A percentile compares a stretch with the other conserved stretches of the same genome.
Evolutionary conservation across 1,139 yeast species (phyloP).

Genomic region (Taphrina populina): DNA sequence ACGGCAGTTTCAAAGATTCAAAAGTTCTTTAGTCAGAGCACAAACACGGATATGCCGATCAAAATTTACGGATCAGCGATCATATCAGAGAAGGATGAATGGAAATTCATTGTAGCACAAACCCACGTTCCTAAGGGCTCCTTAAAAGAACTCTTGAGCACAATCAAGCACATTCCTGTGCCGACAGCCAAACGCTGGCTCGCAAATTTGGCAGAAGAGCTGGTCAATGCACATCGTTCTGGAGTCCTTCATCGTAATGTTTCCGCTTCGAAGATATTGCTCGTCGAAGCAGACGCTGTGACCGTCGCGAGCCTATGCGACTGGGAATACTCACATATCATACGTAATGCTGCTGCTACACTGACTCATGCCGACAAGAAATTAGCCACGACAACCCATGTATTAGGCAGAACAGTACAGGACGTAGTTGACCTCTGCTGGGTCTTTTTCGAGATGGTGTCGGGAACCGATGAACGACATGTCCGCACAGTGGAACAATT

Average conservation of each 20-base stretch:
- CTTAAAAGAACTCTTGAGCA: constrained; percentile 64
- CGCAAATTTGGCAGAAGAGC: constrained; percentile 76
- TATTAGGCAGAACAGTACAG: constrained; percentile 40
- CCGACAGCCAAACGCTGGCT: constrained; percentile 85
- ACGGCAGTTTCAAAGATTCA: not conserved
- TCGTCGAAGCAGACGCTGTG: constrained; percentile 50
- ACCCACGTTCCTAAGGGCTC: constrained; percentile 63
- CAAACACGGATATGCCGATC: not conserved
- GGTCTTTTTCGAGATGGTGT: constrained; percentile 66
- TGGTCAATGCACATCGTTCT: constrained; percentile 76
- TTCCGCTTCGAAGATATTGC: constrained; percentile 59
- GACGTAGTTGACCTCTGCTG: constrained; percentile 95
- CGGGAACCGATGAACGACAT: constrained; percentile 56
- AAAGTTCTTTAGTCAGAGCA: not conserved
- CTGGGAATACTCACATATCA: constrained; percentile 67
- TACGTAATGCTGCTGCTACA: constrained; percentile 47
- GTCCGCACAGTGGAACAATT: not conserved
- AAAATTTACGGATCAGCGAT: constrained; percentile 9
- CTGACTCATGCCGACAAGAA: constrained; percentile 23
- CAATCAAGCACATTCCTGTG: constrained; percentile 66
- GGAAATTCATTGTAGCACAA: constrained; percentile 68
- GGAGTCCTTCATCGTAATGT: constrained; percentile 75
- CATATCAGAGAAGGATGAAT: constrained; percentile 49
- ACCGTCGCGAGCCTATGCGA: constrained; percentile 63
- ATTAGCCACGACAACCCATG: not conserved